Evolutionary conservation across 345 rosid species (phyloP), one percentile per base, ranked within the genome.

Genomic region (Corchorus olitorius): DNA sequence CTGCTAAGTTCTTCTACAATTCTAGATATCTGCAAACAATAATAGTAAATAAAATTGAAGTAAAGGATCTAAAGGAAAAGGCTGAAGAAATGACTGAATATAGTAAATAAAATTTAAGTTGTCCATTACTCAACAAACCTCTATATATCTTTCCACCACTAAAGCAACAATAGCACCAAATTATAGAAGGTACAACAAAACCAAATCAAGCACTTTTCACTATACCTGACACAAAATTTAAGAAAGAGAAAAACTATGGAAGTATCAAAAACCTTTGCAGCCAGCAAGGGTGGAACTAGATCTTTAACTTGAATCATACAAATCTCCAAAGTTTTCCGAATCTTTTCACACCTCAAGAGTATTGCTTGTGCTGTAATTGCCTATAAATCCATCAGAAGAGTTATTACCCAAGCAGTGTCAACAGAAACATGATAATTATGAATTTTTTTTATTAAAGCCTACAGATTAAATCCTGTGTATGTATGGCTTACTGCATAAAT

Each of bases 1-100:
- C 33, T 27, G 76, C 76, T 76, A 39, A 85, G 81, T 46, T 85
- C 87, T 73, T 69, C 68, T 34, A 81, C 43, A 65, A 83, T 83
- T 61, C 65, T 78, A 75, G 80, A 78, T 45, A 87, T 80, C 90
- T 85, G 88, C 73, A 79, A 56, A 80, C 5, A 68, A 15, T 8
- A 20, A 16, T 53, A 15, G 65, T 39, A 66, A 34, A 17, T 50
- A 55, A 43, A 17, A 2, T 72, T 73, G n/a, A 43, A 39, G 11
- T 10, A 65, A 46, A 9, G 63, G 20, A 4, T 59, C 33, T 65
- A 71, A 75, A 11, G 10, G n/a, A 20, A 53, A 61, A 20, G 55
- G 16, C 17, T 4, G 19, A 48, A 67, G 34, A 22, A 19, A 27
- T 27, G 33, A 27, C 16, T 59, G 37, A 59, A 59, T 15, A 59